These are phyloP conservation scores for Raddia guianensis DNA, from an alignment of 176 grass and related monocot genomes.

Conservation along the genomic window DNA sequence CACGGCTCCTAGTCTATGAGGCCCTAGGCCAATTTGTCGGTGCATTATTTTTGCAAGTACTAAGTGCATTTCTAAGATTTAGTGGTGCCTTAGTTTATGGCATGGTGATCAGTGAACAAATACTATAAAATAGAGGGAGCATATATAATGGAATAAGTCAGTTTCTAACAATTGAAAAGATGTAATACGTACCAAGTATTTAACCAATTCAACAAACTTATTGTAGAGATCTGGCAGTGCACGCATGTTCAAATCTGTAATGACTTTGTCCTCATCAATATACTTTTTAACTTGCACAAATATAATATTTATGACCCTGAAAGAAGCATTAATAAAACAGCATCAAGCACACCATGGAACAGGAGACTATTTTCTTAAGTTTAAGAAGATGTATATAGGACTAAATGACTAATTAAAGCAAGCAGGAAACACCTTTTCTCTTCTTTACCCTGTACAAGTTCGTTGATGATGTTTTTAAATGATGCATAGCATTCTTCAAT, in stretches of 20 bases:
- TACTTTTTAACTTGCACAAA: slow-evolving; percentile 63
- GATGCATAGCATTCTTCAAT: slow-evolving; percentile 88
- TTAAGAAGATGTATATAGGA: slow-evolving; percentile 23
- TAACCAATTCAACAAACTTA: slow-evolving; percentile 65
- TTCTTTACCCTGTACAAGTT: slow-evolving; percentile 62
- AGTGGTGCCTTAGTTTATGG: too few relatives aligned
- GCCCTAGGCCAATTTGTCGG: too few relatives aligned
- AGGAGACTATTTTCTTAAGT: slow-evolving; percentile 26
- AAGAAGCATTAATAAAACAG: slow-evolving; percentile 43
- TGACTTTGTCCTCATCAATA: slow-evolving; percentile 56
- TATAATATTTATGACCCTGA: slow-evolving; percentile 77
- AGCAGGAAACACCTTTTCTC: slow-evolving; percentile 65
- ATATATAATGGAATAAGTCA: background rate
- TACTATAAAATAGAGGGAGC: too few relatives aligned
- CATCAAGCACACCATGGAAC: slow-evolving; percentile 28
- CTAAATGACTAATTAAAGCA: slow-evolving; percentile 16
- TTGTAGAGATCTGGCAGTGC: slow-evolving; percentile 77
- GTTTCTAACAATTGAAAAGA: slow-evolving; percentile 14
- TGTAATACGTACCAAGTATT: slow-evolving; percentile 67
- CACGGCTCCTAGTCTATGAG: too few relatives aligned
- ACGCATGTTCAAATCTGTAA: slow-evolving; percentile 63
- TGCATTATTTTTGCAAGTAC: too few relatives aligned
- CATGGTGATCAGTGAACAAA: too few relatives aligned
- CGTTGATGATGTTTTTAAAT: slow-evolving; percentile 73
- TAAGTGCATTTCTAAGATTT: too few relatives aligned